Base-by-base conservation (phyloP, 2,329 filamentous ascomycete species). In the Lachnellula occidentalis region DNA sequence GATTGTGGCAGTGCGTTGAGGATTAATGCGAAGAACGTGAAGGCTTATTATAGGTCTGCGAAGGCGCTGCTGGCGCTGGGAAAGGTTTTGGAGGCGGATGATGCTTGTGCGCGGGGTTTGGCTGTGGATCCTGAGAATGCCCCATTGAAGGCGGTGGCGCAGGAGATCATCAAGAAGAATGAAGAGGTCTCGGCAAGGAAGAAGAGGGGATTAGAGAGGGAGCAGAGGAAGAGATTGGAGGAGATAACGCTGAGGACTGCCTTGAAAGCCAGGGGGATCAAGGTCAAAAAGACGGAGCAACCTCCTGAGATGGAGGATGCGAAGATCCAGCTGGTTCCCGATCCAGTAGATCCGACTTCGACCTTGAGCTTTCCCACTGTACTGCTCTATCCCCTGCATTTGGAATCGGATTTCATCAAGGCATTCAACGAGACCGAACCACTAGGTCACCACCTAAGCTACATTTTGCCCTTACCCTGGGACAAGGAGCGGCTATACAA, bases 271-370 rank as follows among this genome's bases (percentile, higher is more conserved):
- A 77, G 92, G n/a, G 80, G 81, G 49, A 89, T 97, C 67, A 75
- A 76, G 21, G 81, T 80, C 8, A 78, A 87, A 52, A 78, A 73
- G 50, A 92, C 90, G 11, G 76, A 77, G 6, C 78, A 86, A 66
- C 83, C 88, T 36, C 92, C 92, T 0, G 89, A 96, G 66, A 86
- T 95, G 78, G 91, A 95, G 72, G 92, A 96, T 70, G 90, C 90
- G 1, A 73, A 70, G 7, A 77, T 96, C 45, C 73, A 76, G 52
- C 81, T 97, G 5, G 78, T 80, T 9, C 86, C 85, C 2, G 85
- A 95, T 65, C 81, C 87, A 17, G 75, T 88, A 24, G 88, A 94
- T 60, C 82, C 89, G 5, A 78, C 78, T 22, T 91, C 87, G 61
- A 77, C 78, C 0, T 77, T 99, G 1, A 77, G 77, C 3, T 89